Evolutionary conservation across 1,284 basidiomycete genomes (phyloP), one percentile per base, ranked within the genome.

Genomic region (Papiliotrema laurentii): DNA sequence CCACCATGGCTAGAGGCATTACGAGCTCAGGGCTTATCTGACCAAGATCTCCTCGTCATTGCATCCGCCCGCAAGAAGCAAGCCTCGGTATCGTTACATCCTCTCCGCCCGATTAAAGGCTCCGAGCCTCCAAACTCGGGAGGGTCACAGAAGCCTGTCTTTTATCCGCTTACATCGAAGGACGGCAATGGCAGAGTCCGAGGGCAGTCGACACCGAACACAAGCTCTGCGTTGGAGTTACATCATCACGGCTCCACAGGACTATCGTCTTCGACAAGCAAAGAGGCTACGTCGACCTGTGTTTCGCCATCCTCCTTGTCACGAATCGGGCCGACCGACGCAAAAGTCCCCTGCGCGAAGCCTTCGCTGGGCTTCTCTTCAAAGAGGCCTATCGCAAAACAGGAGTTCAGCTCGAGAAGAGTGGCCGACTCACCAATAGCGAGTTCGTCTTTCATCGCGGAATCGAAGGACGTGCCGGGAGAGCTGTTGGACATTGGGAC

Each of bases 31-130:
- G 71, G 71, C 9, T 41, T 72, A 21, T 60, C 63, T 1, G 64
- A 72, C 14, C 39, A 52, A 9, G 69, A 72, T 38, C 49, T 72
- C 25, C 39, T 66, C 1, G 45, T 70, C 16, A 68, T 72, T 39
- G 46, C 58, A 1, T 55, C 62, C 1, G 61, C 68, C 0, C 44
- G 61, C 14, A 51, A 54, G 31, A 9, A 33, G 4, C 47, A 48
- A 36, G 37, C 36, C 6, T 5, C 21, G 7, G 44, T 38, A 3
- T 16, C 18, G 44, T 51, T 11, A 58, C 60, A 24, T 45, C 35
- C 24, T 18, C 10, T 40, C 4, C 34, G 28, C 18, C 39, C 7
- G 6, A 24, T 43, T 27, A 43, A 27, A 44, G 22, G 43, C 14
- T 47, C 45, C 16, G 49, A 45, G 19, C 49, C 38, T 26, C 39